These are phyloP conservation scores for Lenzites betulinus DNA, from an alignment of 768 basidiomycete genomes.

Conservation along the genomic window DNA sequence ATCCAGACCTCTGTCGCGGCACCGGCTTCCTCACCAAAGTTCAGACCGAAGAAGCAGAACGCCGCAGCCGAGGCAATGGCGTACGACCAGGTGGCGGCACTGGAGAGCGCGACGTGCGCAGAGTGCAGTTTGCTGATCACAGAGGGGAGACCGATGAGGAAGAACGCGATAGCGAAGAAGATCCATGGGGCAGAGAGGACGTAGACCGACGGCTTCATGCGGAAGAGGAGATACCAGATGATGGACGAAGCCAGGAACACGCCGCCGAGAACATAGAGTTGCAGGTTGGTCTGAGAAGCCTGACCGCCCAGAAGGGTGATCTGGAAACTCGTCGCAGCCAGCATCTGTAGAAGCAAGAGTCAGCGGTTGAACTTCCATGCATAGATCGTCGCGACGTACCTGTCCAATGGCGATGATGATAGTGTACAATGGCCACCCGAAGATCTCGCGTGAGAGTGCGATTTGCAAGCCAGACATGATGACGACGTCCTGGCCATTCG, in stretches of 20 bases:
- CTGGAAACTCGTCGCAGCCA: slow-evolving; percentile 93
- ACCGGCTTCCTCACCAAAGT: slow-evolving; percentile 97
- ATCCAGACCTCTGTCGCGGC: slow-evolving; percentile 96
- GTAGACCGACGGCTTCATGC: slow-evolving; percentile 85
- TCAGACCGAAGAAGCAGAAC: slow-evolving; percentile 92
- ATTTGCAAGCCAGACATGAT: slow-evolving; percentile 88
- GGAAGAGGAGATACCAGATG: slow-evolving; percentile 90
- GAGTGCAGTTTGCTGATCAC: slow-evolving; percentile 57
- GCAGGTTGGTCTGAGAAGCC: slow-evolving; percentile 77
- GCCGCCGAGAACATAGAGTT: slow-evolving; percentile 88
- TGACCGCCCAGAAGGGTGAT: slow-evolving; percentile 87
- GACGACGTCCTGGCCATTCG: slow-evolving; percentile 50
- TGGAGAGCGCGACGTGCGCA: slow-evolving; percentile 68
- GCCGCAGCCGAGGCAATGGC: slow-evolving; percentile 91
- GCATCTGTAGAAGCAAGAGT: slow-evolving; percentile 50
- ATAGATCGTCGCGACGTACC: slow-evolving; percentile 38
- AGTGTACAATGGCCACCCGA: slow-evolving; percentile 90
- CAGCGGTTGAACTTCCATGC: background rate
- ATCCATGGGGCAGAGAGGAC: slow-evolving; percentile 87
- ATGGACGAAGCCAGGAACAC: slow-evolving; percentile 85
- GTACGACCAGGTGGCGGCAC: slow-evolving; percentile 87
- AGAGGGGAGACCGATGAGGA: slow-evolving; percentile 88
- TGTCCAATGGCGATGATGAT: slow-evolving; percentile 87
- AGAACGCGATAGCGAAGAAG: slow-evolving; percentile 89
- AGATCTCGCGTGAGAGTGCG: slow-evolving; percentile 75